Conservation (phyloP, 2,329 filamentous ascomycete species). For the Pseudocercospora eumusae region DNA sequence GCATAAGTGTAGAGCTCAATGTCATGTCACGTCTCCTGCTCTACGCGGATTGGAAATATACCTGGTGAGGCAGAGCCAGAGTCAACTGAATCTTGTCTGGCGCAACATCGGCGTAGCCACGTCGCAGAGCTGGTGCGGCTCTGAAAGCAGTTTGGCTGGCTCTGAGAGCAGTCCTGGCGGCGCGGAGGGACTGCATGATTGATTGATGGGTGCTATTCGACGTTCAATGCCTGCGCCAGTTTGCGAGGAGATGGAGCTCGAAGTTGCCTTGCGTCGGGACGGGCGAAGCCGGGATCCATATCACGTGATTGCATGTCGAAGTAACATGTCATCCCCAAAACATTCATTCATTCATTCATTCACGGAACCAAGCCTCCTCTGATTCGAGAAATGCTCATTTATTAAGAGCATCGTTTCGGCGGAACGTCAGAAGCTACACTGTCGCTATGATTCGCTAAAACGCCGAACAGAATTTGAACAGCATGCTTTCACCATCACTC, state of each 20-base stretch:
- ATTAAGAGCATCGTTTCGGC: not conserved
- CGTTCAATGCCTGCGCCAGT: not conserved
- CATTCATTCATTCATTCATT: not conserved
- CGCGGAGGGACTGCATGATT: slow-evolving; percentile 90
- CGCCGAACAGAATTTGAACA: not conserved
- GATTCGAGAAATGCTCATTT: not conserved
- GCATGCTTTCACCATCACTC: slow-evolving; percentile 1
- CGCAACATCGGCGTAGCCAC: slow-evolving; percentile 73
- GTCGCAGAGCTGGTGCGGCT: slow-evolving; percentile 75
- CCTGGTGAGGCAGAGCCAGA: slow-evolving; percentile 96
- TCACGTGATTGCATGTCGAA: not conserved
- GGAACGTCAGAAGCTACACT: not conserved
- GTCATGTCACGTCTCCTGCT: too few relatives aligned
- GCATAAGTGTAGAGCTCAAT: too few relatives aligned
- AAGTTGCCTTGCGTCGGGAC: not conserved
- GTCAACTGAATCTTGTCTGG: slow-evolving; percentile 85
- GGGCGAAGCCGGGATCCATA: not conserved
- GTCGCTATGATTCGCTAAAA: slow-evolving; percentile 4
- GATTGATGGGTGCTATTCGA: slow-evolving; percentile 11
- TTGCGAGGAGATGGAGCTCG: not conserved
- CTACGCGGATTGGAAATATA: too few relatives aligned
- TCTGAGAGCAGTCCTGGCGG: slow-evolving; percentile 86
- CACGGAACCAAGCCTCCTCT: not conserved
- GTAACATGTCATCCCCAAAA: not conserved
- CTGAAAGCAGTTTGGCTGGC: slow-evolving; percentile 76